These are phyloP conservation scores for Claviceps pusilla DNA, from an alignment of 2,329 filamentous ascomycete species.

Conservation along the genomic window DNA sequence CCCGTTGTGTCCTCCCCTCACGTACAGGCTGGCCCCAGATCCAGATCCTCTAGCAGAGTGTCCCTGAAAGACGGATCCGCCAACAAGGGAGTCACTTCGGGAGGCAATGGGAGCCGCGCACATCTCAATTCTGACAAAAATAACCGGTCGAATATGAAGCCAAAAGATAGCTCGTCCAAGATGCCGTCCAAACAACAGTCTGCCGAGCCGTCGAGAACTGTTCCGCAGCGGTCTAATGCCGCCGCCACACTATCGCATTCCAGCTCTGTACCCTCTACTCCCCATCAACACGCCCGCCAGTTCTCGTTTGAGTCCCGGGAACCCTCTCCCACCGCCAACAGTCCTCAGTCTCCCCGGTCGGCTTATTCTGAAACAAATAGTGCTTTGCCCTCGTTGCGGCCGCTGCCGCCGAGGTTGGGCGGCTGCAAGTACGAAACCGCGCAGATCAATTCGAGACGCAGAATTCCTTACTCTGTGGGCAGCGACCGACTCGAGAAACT, in stretches of 20 bases:
- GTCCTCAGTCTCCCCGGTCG: constrained; percentile 75
- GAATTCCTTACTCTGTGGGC: constrained; percentile 88
- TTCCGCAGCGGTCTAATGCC: constrained; percentile 15
- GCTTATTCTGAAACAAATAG: constrained; percentile 80
- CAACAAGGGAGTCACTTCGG: constrained; percentile 32
- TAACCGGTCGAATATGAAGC: constrained; percentile 46
- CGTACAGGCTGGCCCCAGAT: constrained; percentile 40
- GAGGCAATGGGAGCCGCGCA: constrained; percentile 51
- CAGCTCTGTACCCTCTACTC: constrained; percentile 84
- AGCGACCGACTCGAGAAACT: constrained; percentile 60
- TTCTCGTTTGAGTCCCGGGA: constrained; percentile 64
- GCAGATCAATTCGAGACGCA: constrained; percentile 62
- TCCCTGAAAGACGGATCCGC: constrained; percentile 36
- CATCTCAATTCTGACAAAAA: constrained; percentile 43
- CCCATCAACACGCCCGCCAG: constrained; percentile 73
- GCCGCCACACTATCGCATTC: constrained; percentile 37
- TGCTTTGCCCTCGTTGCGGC: constrained; percentile 51
- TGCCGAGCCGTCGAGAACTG: constrained; percentile 17
- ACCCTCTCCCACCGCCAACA: constrained; percentile 64
- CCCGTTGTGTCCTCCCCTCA: constrained; percentile 40
- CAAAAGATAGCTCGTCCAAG: constrained; percentile 37
- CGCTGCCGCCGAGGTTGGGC: constrained; percentile 41
- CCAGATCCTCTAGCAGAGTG: constrained; percentile 45
- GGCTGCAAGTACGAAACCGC: constrained; percentile 83
- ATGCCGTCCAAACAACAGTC: constrained; percentile 31